phyloP scores from a whole-genome alignment of 345 rosid genomes.

The Euphorbia pulcherrima region DNA sequence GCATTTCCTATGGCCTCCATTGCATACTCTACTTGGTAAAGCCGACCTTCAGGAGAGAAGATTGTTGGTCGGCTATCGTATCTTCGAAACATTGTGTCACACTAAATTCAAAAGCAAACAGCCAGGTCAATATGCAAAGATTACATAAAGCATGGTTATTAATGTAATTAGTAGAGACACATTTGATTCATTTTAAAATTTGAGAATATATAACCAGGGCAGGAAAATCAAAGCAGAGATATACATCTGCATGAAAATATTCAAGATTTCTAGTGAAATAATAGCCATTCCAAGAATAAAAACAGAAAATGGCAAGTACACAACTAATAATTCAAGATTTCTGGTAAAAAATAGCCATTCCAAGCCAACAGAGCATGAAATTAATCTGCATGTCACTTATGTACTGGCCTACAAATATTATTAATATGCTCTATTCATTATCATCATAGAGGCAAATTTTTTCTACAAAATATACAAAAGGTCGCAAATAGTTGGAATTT shows the following conservation, averaged over 20 bases:
- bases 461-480: neutral
- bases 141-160: too few relatives aligned
- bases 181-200: neutral
- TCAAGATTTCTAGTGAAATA: too few relatives aligned
- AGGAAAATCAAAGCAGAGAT: neutral
- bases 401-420: neutral
- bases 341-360: neutral
- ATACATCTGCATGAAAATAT: too few relatives aligned
- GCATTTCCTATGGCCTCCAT: constrained; percentile 99
- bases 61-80: constrained; percentile 98
- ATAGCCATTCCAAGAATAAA: neutral
- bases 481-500: neutral
- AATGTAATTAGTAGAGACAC: too few relatives aligned
- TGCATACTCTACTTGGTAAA: constrained; percentile 95
- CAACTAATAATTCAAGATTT: neutral
- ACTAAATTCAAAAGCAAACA: too few relatives aligned
- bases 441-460: neutral
- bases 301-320: neutral
- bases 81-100: constrained; percentile 97
- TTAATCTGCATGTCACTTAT: neutral
- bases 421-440: neutral
- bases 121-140: too few relatives aligned
- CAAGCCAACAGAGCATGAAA: neutral
- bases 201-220: neutral
- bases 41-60: constrained; percentile 99